Base-by-base conservation (phyloP, 352 stramenopile genomes). In the Phytophthora megakarya region DNA sequence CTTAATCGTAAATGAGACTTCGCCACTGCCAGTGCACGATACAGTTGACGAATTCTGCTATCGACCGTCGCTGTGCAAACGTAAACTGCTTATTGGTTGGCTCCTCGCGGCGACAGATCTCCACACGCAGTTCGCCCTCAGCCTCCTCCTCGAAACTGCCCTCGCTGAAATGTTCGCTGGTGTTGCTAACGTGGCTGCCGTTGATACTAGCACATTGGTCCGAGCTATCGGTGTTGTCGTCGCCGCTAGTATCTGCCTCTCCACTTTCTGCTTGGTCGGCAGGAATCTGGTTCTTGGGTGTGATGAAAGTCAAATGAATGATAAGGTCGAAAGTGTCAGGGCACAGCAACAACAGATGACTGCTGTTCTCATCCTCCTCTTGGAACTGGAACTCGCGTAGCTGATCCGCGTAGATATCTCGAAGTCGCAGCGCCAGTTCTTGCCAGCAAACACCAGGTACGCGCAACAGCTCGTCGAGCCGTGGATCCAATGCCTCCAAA, bases 11-110 rank as follows among this genome's bases (percentile, higher is more conserved):
- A 19, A 95, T 79, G 47, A 95, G 75, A 66, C 78, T 89, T 13
- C 82, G 79, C 88, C 88, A 96, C 46, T 94, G 88, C 88, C 88
- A 96, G 69, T 95, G 87, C 42, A 95, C 83, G 45, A 95, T 88
- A 59, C 73, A 87, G 66, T 96, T 96, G 32, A 96, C 83, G 63
- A 96, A 94, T 47, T 95, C 84, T 3, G 80, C 77, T 61, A 96
- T 91, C 26, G 86, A 86, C 18, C 86, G 85, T 8, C 88, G 84
- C 67, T 96, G 88, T 3, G 86, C 79, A 18, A 88, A 81, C 16
- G 86, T 92, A 61, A 96, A 92, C 67, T 77, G 78, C 44, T 87
- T 82, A 62, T 90, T 92, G 25, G 65, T 65, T 2, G 88, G 81
- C 58, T 95, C 88, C 48, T 96, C 88, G 21, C 88, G 86, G 2